phyloP scores from a whole-genome alignment of 164 flowering plant species.

The Houttuynia cordata region DNA sequence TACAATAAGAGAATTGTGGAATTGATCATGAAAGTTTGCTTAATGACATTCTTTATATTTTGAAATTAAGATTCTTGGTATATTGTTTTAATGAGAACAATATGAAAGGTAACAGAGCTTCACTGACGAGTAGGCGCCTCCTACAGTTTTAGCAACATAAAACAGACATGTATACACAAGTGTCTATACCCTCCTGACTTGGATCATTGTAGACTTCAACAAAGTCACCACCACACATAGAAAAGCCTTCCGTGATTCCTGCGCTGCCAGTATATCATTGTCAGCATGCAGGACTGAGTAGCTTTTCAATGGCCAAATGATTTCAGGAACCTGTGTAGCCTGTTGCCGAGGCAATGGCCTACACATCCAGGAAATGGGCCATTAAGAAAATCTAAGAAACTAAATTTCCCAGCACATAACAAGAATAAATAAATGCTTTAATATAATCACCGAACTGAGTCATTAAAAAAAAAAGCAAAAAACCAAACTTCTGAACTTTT shows the following conservation, averaged over 20 bases:
- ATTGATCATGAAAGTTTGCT: no score
- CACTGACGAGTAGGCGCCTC: no score
- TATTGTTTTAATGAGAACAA: no score
- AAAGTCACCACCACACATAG: constrained; percentile 99
- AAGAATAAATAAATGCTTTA: no score
- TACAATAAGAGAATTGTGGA: no score
- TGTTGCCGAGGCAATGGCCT: neutral
- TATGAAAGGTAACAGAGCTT: no score
- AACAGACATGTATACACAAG: constrained; percentile 1
- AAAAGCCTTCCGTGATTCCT: constrained; percentile 96
- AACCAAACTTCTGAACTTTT: no score
- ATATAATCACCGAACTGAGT: neutral
- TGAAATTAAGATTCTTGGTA: no score
- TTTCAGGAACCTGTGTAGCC: neutral
- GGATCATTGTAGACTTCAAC: constrained; percentile 88
- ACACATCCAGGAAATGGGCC: neutral
- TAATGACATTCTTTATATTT: no score
- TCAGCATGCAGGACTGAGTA: neutral
- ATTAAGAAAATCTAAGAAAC: no score
- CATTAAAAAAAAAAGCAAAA: no score
- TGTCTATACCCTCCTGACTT: constrained; percentile 57
- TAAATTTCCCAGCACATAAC: neutral
- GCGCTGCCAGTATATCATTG: constrained; percentile 45
- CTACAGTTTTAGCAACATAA: neutral
- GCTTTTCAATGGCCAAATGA: no score